These are phyloP conservation scores for Penicillium sp. DNA, from an alignment of 2,329 filamentous ascomycete genomes.

Conservation along the genomic window DNA sequence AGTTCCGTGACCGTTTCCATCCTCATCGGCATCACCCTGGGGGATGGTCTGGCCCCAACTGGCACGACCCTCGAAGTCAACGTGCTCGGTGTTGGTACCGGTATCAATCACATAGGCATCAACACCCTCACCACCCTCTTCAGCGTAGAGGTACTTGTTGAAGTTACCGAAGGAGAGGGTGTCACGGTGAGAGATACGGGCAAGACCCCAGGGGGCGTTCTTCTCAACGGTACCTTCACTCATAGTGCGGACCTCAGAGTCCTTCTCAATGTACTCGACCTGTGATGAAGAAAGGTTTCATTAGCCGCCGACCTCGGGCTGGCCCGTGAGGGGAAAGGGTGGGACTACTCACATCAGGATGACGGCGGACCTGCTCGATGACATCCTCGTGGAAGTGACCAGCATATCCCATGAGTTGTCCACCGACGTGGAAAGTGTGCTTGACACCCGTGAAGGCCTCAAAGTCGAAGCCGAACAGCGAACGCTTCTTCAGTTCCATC, in stretches of 20 bases:
- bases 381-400: conserved; percentile 93
- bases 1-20: conserved; percentile 98
- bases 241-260: conserved; percentile 88
- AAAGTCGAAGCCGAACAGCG: conserved; percentile 68
- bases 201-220: conserved; percentile 97
- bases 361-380: conserved; percentile 89
- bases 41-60: conserved; percentile 98
- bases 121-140: conserved; percentile 91
- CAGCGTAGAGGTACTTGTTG: conserved; percentile 96
- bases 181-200: conserved; percentile 94
- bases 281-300: conserved; percentile 40
- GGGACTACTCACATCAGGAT: conserved; percentile 86
- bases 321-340: background rate
- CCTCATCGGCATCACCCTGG: conserved; percentile 75
- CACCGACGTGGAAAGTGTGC: conserved; percentile 93
- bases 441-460: conserved; percentile 78
- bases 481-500: conserved; percentile 89
- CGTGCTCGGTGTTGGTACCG: conserved; percentile 88
- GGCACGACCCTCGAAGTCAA: conserved; percentile 96
- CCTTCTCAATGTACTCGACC: conserved; percentile 96
- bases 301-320: conserved; percentile 9
- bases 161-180: conserved; percentile 85
- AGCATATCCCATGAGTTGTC: conserved; percentile 82
- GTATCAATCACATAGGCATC: conserved; percentile 99
- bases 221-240: conserved; percentile 65